Conservation (phyloP, 257 asterid genomes). For the Fraxinus excelsior region DNA sequence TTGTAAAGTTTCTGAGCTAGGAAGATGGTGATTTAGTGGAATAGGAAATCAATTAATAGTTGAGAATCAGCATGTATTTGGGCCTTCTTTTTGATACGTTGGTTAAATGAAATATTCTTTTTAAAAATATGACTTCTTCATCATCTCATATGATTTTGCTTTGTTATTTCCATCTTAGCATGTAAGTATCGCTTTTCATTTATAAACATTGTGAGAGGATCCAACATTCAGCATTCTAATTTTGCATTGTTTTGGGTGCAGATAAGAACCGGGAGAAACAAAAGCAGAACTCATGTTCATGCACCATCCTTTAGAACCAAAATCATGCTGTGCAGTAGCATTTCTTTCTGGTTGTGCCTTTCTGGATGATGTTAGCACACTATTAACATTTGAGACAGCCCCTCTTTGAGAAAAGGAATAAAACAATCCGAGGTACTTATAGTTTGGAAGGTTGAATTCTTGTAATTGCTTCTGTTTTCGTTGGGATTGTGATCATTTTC, state of each 20-base stretch:
- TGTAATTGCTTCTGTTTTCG: background rate
- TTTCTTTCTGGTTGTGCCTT: background rate
- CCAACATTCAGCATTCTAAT: background rate
- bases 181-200: background rate
- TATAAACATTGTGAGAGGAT: background rate
- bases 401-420: background rate
- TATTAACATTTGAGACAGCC: background rate
- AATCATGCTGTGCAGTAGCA: background rate
- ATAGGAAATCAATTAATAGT: background rate
- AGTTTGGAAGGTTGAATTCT: background rate
- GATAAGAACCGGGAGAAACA: slow-evolving; percentile 51
- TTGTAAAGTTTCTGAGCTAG: background rate
- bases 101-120: background rate
- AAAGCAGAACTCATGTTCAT: slow-evolving; percentile 49
- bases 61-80: background rate
- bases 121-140: background rate
- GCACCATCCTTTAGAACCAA: slow-evolving; percentile 38
- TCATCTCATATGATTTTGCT: background rate
- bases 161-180: background rate
- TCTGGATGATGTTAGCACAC: slow-evolving; percentile 7
- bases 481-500: background rate
- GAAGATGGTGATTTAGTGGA: background rate
- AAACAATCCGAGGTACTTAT: background rate
- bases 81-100: background rate
- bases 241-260: slow-evolving; percentile 22